phyloP scores from a whole-genome alignment of 176 grass and related monocot genomes.

The Eleusine coracana region DNA sequence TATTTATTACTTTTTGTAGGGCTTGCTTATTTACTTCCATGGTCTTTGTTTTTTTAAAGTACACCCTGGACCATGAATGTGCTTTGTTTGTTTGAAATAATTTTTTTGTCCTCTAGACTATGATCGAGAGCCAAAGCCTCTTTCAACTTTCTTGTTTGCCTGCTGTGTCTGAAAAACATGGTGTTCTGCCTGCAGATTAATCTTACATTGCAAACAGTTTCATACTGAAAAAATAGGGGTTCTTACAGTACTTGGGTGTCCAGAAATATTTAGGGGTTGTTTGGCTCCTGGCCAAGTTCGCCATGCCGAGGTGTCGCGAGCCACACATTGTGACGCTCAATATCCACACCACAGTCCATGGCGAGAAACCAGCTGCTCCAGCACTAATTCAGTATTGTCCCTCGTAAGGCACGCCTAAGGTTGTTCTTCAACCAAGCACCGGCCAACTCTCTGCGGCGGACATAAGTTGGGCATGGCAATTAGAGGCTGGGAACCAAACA shows the following conservation, averaged over 20 bases:
- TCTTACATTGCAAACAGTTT: neutral
- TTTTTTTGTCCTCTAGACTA: neutral
- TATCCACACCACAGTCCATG: no score
- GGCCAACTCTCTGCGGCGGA: no score
- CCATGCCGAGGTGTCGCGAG: no score
- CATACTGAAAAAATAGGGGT: neutral
- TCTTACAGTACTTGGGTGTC: neutral
- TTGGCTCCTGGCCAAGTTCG: no score
- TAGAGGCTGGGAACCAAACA: no score
- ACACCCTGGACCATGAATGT: neutral
- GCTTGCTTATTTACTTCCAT: slow-evolving; percentile 19
- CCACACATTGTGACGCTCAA: no score
- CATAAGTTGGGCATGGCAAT: no score
- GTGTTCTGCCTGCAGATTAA: neutral
- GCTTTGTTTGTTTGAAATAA: neutral
- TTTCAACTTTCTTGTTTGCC: neutral
- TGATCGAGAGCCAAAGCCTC: neutral
- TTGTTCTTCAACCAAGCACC: no score
- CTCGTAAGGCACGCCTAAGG: no score
- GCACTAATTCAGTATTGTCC: no score
- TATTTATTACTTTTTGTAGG: slow-evolving; percentile 22
- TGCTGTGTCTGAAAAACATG: slow-evolving; percentile 2
- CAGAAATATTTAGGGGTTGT: no score
- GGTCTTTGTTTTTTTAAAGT: slow-evolving; percentile 4
- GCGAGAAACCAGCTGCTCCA: no score